Conservation (phyloP, 345 rosid genomes). For the Aquilaria yunnanensis region DNA sequence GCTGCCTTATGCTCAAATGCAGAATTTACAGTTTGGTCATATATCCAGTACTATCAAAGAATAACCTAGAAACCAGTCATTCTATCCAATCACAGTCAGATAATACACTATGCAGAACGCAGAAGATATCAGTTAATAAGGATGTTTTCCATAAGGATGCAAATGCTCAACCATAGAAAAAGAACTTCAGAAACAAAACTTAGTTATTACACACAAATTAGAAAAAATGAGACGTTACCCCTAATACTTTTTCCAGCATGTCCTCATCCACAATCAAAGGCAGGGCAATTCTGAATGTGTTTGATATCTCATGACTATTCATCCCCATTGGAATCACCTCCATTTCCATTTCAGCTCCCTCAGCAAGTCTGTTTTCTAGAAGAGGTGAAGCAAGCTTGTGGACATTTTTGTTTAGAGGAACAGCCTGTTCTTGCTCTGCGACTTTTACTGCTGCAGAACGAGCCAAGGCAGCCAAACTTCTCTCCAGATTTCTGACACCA, state of each 20-base stretch:
- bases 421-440: slow-evolving; percentile 77
- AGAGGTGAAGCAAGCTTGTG: slow-evolving; percentile 69
- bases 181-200: not conserved
- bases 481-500: slow-evolving; percentile 87
- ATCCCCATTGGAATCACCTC: slow-evolving; percentile 92
- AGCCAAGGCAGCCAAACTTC: slow-evolving; percentile 92
- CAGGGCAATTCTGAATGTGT: slow-evolving; percentile 59
- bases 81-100: not conserved
- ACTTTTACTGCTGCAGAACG: slow-evolving; percentile 96
- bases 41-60: no score
- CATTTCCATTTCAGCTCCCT: slow-evolving; percentile 96
- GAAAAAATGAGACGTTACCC: slow-evolving; percentile 46
- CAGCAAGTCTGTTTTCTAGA: slow-evolving; percentile 76
- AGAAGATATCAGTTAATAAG: not conserved
- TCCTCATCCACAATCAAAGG: slow-evolving; percentile 78
- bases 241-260: slow-evolving; percentile 89
- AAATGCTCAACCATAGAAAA: not conserved
- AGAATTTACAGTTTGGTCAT: no score
- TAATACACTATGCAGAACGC: not conserved
- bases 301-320: slow-evolving; percentile 68
- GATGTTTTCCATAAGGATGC: not conserved
- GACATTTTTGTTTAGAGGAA: slow-evolving; percentile 71
- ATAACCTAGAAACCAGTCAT: not conserved
- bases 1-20: no score
- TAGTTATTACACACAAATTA: not conserved